Evolutionary conservation across 2,329 filamentous ascomycete genomes (phyloP), one percentile per base, ranked within the genome.

Genomic region (Fusarium subglutinans): DNA sequence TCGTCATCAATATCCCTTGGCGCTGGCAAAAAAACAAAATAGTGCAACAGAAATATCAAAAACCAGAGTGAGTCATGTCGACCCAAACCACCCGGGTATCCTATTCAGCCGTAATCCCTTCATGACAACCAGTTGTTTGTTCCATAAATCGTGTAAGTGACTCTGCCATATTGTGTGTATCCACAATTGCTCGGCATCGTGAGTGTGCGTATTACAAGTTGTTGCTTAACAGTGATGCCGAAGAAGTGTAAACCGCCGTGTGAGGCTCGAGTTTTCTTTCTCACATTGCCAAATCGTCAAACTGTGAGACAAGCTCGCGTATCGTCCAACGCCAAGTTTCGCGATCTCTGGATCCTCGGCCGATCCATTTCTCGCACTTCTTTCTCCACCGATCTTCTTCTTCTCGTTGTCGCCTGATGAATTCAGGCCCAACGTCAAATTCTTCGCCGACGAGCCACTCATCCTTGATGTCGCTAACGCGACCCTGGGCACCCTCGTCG

Each of bases 401-500:
- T 79, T 96, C 94, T 68, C 93, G 89, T 80, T 98, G 96, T 72
- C 95, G 88, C 77, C 92, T 89, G 72, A 98, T 92, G 80, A 98
- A 99, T 81, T 97, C 94, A 7, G 96, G 96, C 0, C 96, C 96
- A 63, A 99, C 94, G 80, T 99, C 96, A 78, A 99, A 99, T 81
- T 99, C 96, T 83, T 99, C 96, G 59, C 94, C 94, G 18, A 98
- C 93, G 56, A 94, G 90, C 88, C 94, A 96, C 79, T 95, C 93
- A 77, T 95, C 93, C 66, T 90, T 90, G 72, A 90, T 82, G 61
- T 92, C 90, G 77, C 88, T 91, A 76, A 86, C 84, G 26, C 89
- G 88, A 51, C 86, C 86, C 44, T 84, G 82, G 28, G 84, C 83
- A 13, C 82, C 83, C 17, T 88, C 86, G 13, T 86, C 86, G 18